Evolutionary conservation across 306 rosid genomes (phyloP).

Genomic region (Ammopiptanthus mongolicus): DNA sequence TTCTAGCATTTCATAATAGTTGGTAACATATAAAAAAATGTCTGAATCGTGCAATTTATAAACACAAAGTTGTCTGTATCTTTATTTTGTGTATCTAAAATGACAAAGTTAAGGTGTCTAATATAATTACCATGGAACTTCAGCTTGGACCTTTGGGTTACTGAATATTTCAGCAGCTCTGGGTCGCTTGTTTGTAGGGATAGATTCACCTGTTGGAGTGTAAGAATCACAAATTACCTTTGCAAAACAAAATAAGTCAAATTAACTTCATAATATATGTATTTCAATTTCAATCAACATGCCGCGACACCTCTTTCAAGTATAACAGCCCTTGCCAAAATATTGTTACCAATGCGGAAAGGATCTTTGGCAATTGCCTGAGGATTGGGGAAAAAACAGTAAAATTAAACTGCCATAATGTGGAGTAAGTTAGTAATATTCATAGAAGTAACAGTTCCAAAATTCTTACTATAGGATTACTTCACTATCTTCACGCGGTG

Average conservation of each 20-base stretch:
- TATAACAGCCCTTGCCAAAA: constrained; percentile 61
- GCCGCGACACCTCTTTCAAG: constrained; percentile 15
- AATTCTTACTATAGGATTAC: constrained; percentile 91
- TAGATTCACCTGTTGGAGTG: constrained; percentile 89
- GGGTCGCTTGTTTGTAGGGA: constrained; percentile 92
- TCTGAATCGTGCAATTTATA: neutral
- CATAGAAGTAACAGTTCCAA: constrained; percentile 13
- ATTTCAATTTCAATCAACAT: constrained; percentile 18
- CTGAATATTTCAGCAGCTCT: constrained; percentile 84
- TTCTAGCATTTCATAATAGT: neutral
- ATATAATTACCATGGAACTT: constrained; percentile 79
- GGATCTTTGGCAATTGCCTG: constrained; percentile 95
- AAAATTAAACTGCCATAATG: constrained; percentile 15
- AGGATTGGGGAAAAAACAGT: constrained; percentile 51
- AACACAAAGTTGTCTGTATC: neutral
- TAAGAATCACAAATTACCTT: constrained; percentile 91
- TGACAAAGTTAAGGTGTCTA: neutral
- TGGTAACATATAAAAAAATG: neutral
- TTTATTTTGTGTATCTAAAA: neutral
- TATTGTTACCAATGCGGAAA: constrained; percentile 95
- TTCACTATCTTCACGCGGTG: constrained; percentile 99
- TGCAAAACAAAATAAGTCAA: constrained; percentile 18
- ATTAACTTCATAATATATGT: constrained; percentile 15
- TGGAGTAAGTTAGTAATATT: neutral
- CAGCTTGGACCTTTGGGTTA: constrained; percentile 65